phyloP scores from a whole-genome alignment of 768 basidiomycete species.

The Termitomyces sp. region DNA sequence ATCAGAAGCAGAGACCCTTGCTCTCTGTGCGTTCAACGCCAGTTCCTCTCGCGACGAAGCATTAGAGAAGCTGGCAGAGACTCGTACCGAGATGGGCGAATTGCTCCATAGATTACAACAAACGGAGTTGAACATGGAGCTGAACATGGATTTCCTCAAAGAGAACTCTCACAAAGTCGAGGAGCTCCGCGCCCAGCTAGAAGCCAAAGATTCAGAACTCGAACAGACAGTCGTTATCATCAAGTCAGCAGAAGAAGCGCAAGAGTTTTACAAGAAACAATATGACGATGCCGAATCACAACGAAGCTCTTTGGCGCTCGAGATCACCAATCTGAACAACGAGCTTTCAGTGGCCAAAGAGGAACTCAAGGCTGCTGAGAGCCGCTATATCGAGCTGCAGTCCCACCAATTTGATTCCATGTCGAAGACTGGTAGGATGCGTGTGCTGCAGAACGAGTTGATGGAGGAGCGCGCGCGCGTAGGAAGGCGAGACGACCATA shows the following conservation, averaged over 20 bases:
- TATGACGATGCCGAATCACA: conserved; percentile 61
- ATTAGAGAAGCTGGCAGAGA: conserved; percentile 11
- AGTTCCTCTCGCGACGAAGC: conserved; percentile 11
- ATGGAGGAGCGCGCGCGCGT: conserved; percentile 67
- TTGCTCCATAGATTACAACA: conserved; percentile 24
- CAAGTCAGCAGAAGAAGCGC: conserved; percentile 27
- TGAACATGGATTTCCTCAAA: conserved; percentile 31
- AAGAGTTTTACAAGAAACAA: conserved; percentile 39
- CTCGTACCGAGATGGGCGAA: conserved; percentile 20
- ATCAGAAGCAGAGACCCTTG: conserved; percentile 20
- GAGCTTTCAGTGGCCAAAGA: conserved; percentile 54
- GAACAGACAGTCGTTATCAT: conserved; percentile 28
- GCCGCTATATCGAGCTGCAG: conserved; percentile 59
- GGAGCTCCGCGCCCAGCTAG: conserved; percentile 32
- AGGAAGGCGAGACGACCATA: conserved; percentile 64
- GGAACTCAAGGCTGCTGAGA: conserved; percentile 55
- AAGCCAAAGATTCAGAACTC: conserved; percentile 28
- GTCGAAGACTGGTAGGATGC: conserved; percentile 53
- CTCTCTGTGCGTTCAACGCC: background rate
- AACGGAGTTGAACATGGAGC: conserved; percentile 28
- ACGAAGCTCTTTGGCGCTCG: conserved; percentile 62
- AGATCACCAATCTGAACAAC: conserved; percentile 57
- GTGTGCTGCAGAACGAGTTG: conserved; percentile 59
- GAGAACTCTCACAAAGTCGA: conserved; percentile 34
- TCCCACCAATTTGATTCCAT: conserved; percentile 64